Evolutionary conservation across 805 yeast species (phyloP), one percentile per base, ranked within the genome.

Genomic region (Candida succiphila): DNA sequence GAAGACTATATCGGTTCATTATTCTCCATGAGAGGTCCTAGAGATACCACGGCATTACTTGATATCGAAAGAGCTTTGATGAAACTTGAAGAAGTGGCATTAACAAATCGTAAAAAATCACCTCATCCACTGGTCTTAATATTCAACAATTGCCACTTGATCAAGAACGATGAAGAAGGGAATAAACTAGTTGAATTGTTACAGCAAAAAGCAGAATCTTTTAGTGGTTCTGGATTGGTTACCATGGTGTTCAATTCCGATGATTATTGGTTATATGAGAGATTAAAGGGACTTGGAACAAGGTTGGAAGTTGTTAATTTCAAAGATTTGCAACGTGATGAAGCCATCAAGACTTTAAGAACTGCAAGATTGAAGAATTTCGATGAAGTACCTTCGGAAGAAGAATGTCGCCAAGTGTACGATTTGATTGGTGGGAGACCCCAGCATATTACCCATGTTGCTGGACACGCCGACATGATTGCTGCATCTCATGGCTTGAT

Each of bases 211-310:
- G 94, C 94, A 0, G 94, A 84, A 47, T 53, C 75, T 10, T 61
- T 84, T 27, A 69, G 86, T 39, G 89, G 89, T 2, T 69, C 87
- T 0, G 83, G 85, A 0, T 59, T 81, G 36, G 75, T 73, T 15
- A 62, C 67, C 0, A 72, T 82, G 56, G 62, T 83, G 10, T 82
- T 83, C 61, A 80, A 80, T 45, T 72, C 83, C 39, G 94, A 83
- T 52, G 94, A 84, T 46, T 84, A 84, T 54, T 84, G 94, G 94
- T 68, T 84, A 1, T 84, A 81, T 51, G 92, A 83, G 44, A 71
- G 86, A 36, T 60, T 84, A 41, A 79, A 78, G 45, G 67, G 67
- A 35, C 59, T 79, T 15, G 84, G 87, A 0, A 84, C 94, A 0
- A 64, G 89, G 23, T 54, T 84, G 29, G 92, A 84, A 34, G 75